Conservation (phyloP, 306 rosid species). For the Calophaca sinica region DNA sequence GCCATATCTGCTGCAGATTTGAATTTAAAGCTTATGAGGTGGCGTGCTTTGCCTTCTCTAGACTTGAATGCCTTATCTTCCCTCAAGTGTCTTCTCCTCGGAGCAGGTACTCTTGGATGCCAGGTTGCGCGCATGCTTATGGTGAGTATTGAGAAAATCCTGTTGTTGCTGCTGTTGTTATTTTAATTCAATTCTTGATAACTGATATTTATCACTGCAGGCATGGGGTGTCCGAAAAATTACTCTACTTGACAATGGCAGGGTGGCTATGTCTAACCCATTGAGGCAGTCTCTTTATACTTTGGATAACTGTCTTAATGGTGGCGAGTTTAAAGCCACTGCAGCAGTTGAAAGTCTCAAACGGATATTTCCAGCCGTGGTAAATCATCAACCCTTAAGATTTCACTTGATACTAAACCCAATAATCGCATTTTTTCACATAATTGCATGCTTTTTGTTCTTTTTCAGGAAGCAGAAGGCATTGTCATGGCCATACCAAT, state of each 20-base stretch:
- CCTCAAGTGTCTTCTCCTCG: conserved; percentile 92
- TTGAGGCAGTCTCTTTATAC: conserved; percentile 98
- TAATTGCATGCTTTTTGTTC: conserved; percentile 25
- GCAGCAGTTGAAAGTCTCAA: conserved; percentile 90
- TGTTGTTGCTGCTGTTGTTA: conserved; percentile 14
- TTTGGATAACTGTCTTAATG: conserved; percentile 88
- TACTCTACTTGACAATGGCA: conserved; percentile 88
- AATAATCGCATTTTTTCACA: conserved; percentile 29
- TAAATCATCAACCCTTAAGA: conserved; percentile 48
- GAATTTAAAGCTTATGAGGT: conserved; percentile 96
- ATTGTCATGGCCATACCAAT: conserved; percentile 91
- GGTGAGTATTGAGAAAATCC: conserved; percentile 64
- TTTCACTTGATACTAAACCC: conserved; percentile 24
- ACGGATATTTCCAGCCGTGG: conserved; percentile 94
- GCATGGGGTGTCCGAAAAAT: conserved; percentile 98
- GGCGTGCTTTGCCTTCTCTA: conserved; percentile 96
- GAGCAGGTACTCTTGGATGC: conserved; percentile 99
- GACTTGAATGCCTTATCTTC: conserved; percentile 74
- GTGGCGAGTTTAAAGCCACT: conserved; percentile 82
- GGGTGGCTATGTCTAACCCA: conserved; percentile 98
- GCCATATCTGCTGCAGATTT: conserved; percentile 98
- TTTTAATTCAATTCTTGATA: conserved; percentile 31
- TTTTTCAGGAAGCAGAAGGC: conserved; percentile 86
- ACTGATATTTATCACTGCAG: conserved; percentile 55
- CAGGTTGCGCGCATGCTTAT: conserved; percentile 98